Evolutionary conservation across 1,284 basidiomycete species (phyloP).

Genomic region (Phellopilus nigrolimitatus): DNA sequence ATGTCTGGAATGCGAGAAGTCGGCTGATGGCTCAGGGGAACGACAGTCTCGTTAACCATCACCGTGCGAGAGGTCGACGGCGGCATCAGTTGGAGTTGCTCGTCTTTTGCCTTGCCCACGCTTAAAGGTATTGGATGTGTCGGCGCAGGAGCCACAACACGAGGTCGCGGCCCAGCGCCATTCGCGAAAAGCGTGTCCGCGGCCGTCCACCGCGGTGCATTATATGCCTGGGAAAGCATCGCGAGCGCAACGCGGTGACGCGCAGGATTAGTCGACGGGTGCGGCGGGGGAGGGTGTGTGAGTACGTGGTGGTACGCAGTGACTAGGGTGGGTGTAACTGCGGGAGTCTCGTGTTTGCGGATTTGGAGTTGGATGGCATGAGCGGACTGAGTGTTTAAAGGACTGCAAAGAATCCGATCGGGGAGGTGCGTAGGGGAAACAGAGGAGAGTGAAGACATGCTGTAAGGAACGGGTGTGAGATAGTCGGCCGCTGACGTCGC

Average conservation of each 20-base stretch:
- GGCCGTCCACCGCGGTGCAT: constrained; percentile 58
- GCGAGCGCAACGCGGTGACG: constrained; percentile 69
- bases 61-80: constrained; percentile 48
- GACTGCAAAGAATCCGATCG: constrained; percentile 23
- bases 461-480: constrained; percentile 61
- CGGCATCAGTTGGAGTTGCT: constrained; percentile 44
- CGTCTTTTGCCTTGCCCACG: constrained; percentile 28
- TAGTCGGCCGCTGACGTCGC: constrained; percentile 55
- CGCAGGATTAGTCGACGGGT: constrained; percentile 45
- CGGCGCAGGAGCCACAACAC: constrained; percentile 50
- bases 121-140: constrained; percentile 40
- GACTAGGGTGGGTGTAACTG: constrained; percentile 51
- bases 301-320: constrained; percentile 69
- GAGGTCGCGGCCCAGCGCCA: constrained; percentile 50
- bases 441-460: constrained; percentile 57
- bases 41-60: constrained; percentile 46
- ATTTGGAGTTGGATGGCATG: constrained; percentile 20
- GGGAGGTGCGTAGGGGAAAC: constrained; percentile 67
- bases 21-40: constrained; percentile 48
- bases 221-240: constrained; percentile 51
- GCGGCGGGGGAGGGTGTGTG: constrained; percentile 49
- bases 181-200: constrained; percentile 58
- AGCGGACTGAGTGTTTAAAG: not conserved
- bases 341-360: constrained; percentile 32
- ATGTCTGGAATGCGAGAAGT: constrained; percentile 55